A percentile compares a stretch with the other conserved stretches of the same genome.
Evolutionary conservation across 2,329 filamentous ascomycete genomes (phyloP).

Genomic region (Monilinia laxa): DNA sequence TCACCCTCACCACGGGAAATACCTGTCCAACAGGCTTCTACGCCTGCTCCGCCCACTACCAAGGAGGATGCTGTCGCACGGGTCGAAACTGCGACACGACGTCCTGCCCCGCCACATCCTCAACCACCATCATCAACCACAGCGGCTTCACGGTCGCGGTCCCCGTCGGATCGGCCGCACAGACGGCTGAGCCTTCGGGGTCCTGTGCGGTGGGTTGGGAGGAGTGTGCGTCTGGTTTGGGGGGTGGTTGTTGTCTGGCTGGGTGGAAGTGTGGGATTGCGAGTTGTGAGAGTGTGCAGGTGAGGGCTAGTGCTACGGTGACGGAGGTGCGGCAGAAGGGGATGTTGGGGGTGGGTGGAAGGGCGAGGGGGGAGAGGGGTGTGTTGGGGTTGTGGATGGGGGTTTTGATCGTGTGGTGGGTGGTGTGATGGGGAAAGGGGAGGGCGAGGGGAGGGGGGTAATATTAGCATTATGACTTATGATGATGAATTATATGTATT

Average conservation of each 20-base stretch:
- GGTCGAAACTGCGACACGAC: constrained; percentile 81
- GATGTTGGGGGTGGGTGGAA: constrained; percentile 27
- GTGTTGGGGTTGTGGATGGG: constrained; percentile 6
- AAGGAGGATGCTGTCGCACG: constrained; percentile 83
- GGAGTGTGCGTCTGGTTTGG: constrained; percentile 61
- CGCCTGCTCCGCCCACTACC: constrained; percentile 77
- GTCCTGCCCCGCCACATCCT: constrained; percentile 65
- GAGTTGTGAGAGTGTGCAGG: constrained; percentile 63
- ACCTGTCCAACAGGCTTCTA: constrained; percentile 88
- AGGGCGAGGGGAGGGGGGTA: no score
- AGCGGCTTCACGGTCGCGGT: constrained; percentile 71
- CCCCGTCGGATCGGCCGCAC: constrained; percentile 50
- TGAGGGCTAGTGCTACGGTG: constrained; percentile 56
- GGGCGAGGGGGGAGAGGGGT: constrained; percentile 7
- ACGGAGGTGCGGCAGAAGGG: constrained; percentile 43
- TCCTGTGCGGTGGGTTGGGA: constrained; percentile 80
- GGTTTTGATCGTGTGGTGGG: not conserved
- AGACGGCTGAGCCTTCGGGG: constrained; percentile 41
- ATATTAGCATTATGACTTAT: not conserved
- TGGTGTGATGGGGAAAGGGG: not conserved
- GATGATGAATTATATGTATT: not conserved
- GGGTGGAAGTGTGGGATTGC: constrained; percentile 72
- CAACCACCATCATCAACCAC: constrained; percentile 61
- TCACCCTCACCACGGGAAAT: constrained; percentile 29
- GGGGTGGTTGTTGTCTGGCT: constrained; percentile 80